These are phyloP conservation scores for Planoprotostelium fungivorum DNA, from an alignment of 78 protist species.

Conservation along the genomic window DNA sequence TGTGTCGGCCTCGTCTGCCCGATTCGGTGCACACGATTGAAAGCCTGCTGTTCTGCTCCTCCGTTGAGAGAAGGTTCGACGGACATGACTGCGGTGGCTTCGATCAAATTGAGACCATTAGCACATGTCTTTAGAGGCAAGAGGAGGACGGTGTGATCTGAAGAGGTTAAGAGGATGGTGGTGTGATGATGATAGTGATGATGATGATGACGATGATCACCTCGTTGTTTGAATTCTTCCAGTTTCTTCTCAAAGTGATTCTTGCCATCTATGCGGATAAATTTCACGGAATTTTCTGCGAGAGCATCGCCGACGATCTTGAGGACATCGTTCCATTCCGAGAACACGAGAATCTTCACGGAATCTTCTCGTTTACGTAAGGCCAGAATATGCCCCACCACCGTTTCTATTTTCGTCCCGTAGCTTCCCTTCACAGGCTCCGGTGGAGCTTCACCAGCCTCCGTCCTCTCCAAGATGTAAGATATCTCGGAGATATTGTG, in stretches of 20 bases:
- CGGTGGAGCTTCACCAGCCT: neutral
- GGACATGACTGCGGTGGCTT: constrained; percentile 59
- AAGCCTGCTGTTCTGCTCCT: constrained; percentile 18
- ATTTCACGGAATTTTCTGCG: neutral
- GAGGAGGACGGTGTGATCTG: constrained; percentile 36
- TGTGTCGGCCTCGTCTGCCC: constrained; percentile 13
- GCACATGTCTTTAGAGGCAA: constrained; percentile 23
- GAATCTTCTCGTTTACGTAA: neutral
- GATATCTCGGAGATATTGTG: constrained; percentile 29
- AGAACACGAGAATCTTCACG: constrained; percentile 32
- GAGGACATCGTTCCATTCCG: constrained; percentile 57
- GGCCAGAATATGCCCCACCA: neutral
- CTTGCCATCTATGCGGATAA: neutral
- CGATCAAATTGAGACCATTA: constrained; percentile 59
- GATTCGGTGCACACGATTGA: constrained; percentile 30
- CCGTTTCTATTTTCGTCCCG: constrained; percentile 54
- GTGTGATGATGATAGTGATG: neutral
- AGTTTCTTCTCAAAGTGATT: constrained; percentile 15
- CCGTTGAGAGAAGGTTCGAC: constrained; percentile 50
- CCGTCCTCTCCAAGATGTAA: constrained; percentile 5
- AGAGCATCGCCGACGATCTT: constrained; percentile 25
- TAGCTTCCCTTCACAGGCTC: constrained; percentile 34
- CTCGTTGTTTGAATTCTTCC: neutral
- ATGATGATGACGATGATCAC: neutral
- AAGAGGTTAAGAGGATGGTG: too few species aligned